A percentile compares a stretch with the other conserved stretches of the same genome.
Evolutionary conservation across 306 rosid species (phyloP).

Genomic region (Dicorynia guianensis): DNA sequence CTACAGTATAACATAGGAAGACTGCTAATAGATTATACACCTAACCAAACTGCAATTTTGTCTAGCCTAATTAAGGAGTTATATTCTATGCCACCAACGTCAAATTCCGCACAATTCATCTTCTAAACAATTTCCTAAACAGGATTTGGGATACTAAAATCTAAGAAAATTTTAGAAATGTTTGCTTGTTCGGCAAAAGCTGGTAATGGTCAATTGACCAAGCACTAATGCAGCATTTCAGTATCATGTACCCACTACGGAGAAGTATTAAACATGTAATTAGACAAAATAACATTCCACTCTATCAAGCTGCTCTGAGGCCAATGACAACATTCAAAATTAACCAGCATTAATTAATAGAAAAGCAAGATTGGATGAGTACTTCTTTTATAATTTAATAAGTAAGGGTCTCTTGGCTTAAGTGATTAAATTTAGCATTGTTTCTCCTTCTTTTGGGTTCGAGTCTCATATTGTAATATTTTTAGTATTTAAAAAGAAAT

Average conservation of each 20-base stretch:
- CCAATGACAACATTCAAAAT: neutral
- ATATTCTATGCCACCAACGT: too few species aligned
- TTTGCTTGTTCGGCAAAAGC: neutral
- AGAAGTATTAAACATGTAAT: neutral
- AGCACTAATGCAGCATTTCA: conserved; percentile 1
- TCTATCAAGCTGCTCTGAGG: neutral
- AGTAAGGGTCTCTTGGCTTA: too few species aligned
- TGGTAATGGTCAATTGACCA: neutral
- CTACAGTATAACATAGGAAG: too few species aligned
- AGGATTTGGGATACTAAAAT: neutral
- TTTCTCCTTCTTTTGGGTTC: too few species aligned
- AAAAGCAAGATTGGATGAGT: neutral
- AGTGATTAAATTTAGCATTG: too few species aligned
- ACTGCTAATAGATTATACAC: too few species aligned
- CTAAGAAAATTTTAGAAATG: too few species aligned
- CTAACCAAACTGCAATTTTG: too few species aligned
- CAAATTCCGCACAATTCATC: too few species aligned
- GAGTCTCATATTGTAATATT: too few species aligned
- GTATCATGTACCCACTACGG: neutral
- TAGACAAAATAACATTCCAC: neutral
- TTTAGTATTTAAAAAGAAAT: too few species aligned
- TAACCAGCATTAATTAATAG: neutral
- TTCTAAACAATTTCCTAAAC: neutral
- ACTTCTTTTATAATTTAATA: neutral
- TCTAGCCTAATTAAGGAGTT: neutral